Percentiles rank a stretch among this genome's conserved stretches.
phyloP scores from a whole-genome alignment of 345 rosid species.

The Citropsis articulata region DNA sequence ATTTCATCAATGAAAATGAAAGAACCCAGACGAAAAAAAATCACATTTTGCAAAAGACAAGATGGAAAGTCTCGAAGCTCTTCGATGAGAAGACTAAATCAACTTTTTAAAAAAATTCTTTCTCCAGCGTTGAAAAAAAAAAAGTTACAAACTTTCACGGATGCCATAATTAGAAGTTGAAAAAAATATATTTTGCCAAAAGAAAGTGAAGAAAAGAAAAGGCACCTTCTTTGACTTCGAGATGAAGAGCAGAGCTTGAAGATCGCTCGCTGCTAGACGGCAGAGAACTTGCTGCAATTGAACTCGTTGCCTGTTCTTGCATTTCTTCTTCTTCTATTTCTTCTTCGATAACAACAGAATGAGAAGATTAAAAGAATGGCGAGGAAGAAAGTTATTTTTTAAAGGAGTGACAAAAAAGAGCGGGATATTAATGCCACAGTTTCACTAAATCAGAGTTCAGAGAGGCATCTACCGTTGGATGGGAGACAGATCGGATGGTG shows the following conservation, averaged over 20 bases:
- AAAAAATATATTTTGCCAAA: not conserved
- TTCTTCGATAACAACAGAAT: not conserved
- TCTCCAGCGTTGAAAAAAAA: not conserved
- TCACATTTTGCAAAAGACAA: constrained; percentile 10
- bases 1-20: not conserved
- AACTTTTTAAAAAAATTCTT: not conserved
- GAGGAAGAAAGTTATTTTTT: not conserved
- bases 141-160: not conserved
- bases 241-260: constrained; percentile 88
- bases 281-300: constrained; percentile 76
- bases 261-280: constrained; percentile 97
- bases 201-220: not conserved
- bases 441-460: not conserved
- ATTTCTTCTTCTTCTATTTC: constrained; percentile 27
- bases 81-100: not conserved
- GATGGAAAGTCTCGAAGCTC: not conserved
- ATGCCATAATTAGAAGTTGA: not conserved
- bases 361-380: not conserved
- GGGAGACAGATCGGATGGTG: constrained; percentile 27
- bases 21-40: not conserved
- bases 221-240: constrained; percentile 83
- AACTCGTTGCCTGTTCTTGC: constrained; percentile 89
- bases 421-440: constrained; percentile 51
- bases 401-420: constrained; percentile 31
- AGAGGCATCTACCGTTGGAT: constrained; percentile 34